A percentile compares a stretch with the other conserved stretches of the same genome.
Conservation (phyloP, 2,329 filamentous ascomycete genomes). For the Capronia americana region DNA sequence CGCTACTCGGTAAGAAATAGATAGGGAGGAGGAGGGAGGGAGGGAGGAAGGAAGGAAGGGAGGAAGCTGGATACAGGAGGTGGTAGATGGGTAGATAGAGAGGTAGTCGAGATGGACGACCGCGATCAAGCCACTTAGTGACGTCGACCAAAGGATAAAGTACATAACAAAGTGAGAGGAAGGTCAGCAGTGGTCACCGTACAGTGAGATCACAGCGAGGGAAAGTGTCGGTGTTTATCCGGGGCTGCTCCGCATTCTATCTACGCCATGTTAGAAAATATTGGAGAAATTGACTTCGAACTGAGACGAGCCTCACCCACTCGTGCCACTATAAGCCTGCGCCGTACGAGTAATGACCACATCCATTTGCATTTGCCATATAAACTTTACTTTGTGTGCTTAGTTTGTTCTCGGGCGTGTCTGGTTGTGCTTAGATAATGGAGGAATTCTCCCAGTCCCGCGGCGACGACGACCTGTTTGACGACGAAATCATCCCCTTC, state of each 20-base stretch:
- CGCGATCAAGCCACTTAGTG: too few relatives aligned
- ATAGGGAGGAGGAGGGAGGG: too few relatives aligned
- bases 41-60: too few relatives aligned
- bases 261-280: not conserved
- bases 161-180: too few relatives aligned
- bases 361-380: not conserved
- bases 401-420: not conserved
- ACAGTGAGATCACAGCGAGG: too few relatives aligned
- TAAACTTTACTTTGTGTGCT: not conserved
- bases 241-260: not conserved
- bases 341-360: not conserved
- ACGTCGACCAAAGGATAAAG: too few relatives aligned
- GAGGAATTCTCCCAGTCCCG: slow-evolving; percentile 59
- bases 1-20: too few relatives aligned
- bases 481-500: slow-evolving; percentile 58
- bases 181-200: too few relatives aligned
- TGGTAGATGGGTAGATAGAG: too few relatives aligned
- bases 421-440: slow-evolving; percentile 39
- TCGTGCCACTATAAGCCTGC: not conserved
- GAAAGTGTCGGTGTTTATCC: too few relatives aligned
- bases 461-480: slow-evolving; percentile 58
- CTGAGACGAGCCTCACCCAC: not conserved
- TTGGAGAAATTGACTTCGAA: not conserved
- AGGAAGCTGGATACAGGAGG: too few relatives aligned
- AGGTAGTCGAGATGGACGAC: too few relatives aligned